phyloP scores from a whole-genome alignment of 306 rosid species.

The Rosa multiflora region DNA sequence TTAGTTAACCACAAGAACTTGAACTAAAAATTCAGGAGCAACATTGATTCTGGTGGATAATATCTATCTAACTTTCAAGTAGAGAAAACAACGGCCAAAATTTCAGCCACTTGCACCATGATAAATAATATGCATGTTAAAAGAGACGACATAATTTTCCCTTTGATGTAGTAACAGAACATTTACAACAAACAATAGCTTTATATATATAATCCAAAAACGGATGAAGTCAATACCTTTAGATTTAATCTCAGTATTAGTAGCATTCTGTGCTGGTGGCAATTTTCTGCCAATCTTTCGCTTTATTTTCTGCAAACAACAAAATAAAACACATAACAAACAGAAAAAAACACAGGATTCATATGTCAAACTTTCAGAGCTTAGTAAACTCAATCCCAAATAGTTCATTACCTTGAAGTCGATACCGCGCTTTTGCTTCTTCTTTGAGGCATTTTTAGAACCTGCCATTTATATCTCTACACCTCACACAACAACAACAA shows the following conservation, averaged over 20 bases:
- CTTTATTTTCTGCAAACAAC: slow-evolving; percentile 62
- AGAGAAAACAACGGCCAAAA: neutral
- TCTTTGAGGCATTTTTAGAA: slow-evolving; percentile 34
- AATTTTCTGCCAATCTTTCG: slow-evolving; percentile 82
- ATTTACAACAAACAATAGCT: neutral
- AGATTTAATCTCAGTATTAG: slow-evolving; percentile 73
- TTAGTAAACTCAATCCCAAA: neutral
- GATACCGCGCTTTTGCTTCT: slow-evolving; percentile 58
- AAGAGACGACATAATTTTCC: too few relatives aligned
- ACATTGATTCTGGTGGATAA: neutral
- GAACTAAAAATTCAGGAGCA: neutral
- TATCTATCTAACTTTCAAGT: neutral
- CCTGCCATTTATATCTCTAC: slow-evolving; percentile 47
- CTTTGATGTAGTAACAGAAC: neutral
- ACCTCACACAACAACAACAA: neutral
- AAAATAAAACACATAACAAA: neutral
- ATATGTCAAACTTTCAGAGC: neutral
- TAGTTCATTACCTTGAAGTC: slow-evolving; percentile 63
- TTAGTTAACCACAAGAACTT: slow-evolving; percentile 5
- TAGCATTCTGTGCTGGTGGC: slow-evolving; percentile 84
- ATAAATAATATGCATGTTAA: too few relatives aligned
- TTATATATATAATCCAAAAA: neutral
- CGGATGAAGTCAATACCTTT: slow-evolving; percentile 49
- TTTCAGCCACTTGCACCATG: too few relatives aligned
- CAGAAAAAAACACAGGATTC: neutral